Evolutionary conservation across 1,284 basidiomycete species (phyloP).

Genomic region (Boletus holoroseus): DNA sequence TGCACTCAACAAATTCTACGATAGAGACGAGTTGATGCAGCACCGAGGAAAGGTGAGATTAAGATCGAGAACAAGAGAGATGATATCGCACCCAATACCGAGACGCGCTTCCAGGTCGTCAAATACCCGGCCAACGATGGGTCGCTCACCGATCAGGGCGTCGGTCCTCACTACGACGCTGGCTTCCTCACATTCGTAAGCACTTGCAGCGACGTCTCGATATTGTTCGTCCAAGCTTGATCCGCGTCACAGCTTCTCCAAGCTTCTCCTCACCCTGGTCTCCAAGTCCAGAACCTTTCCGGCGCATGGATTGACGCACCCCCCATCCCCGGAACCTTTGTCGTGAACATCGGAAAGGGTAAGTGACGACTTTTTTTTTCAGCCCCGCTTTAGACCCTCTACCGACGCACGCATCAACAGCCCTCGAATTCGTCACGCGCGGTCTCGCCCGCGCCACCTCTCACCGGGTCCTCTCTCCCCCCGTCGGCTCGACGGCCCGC

Average conservation of each 20-base stretch:
- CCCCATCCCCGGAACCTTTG: conserved; percentile 45
- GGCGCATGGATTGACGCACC: conserved; percentile 49
- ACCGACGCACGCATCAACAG: conserved; percentile 11
- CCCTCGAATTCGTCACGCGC: conserved; percentile 38
- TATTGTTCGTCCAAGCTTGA: neutral
- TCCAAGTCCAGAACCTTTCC: conserved; percentile 39
- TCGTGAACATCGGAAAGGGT: conserved; percentile 51
- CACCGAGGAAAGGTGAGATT: conserved; percentile 30
- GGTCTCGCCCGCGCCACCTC: conserved; percentile 38
- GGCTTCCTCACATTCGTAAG: conserved; percentile 40
- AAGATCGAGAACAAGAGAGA: neutral
- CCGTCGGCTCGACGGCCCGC: conserved; percentile 32
- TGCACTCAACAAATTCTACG: conserved; percentile 32
- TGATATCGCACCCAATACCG: neutral
- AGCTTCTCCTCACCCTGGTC: conserved; percentile 39
- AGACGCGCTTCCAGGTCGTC: conserved; percentile 28
- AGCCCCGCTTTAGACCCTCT: no score
- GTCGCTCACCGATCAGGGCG: conserved; percentile 35
- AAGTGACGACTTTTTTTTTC: neutral
- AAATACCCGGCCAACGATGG: conserved; percentile 36
- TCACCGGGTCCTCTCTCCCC: conserved; percentile 38
- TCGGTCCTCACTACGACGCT: conserved; percentile 41
- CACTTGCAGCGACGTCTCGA: neutral
- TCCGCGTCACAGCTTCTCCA: conserved; percentile 35
- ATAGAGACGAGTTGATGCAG: conserved; percentile 31